Evolutionary conservation across 2,329 filamentous ascomycete genomes (phyloP), one percentile per base, ranked within the genome.

Genomic region (Monilinia aucupariae): DNA sequence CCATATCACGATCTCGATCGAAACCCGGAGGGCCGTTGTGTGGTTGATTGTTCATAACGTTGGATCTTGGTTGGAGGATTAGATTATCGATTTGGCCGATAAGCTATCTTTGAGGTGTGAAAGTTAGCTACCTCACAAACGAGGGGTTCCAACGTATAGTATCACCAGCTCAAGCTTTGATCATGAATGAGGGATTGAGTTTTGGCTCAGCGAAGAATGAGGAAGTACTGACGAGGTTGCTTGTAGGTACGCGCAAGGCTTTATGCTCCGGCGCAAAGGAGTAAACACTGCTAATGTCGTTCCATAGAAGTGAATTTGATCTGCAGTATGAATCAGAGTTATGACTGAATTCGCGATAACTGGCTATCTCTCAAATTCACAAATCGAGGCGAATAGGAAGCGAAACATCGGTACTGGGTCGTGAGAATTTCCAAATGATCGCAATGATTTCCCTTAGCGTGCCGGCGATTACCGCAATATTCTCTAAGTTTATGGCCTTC

Each of bases 1-100:
- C 78, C 69, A 81, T 73, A 66, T 83, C 65, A 59, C 78, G 74
- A 60, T 79, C 79, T 64, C 70, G 70, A 51, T 73, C 71, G 51
- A 71, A 72, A 50, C 66, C 68, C 60, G 67, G 63, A 13, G 69
- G 70, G 54, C 71, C 68, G 59, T 47, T 58, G 41, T 72, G 71
- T 41, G 71, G 66, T 65, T 68, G 72, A 63, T 71, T 71, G 55
- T 74, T 73, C 72, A 72, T 74, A 30, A 50, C 54, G 37, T 37
- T 47, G 17, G 39, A 52, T 22, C 58, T 39, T 39, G 30, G 22
- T 47, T 58, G 41, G 41, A n/a, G 47, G 25, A 60, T 52, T 41
- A 22, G 22, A 45, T 47, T 51, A 34, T 43, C 37, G 25, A 45
- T 49, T 47, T 10, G 34, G 15, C 27, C 22, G 37, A 50, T 58